Evolutionary conservation across 177 flowering plant genomes (phyloP).

Genomic region (Vitis hybrid): DNA sequence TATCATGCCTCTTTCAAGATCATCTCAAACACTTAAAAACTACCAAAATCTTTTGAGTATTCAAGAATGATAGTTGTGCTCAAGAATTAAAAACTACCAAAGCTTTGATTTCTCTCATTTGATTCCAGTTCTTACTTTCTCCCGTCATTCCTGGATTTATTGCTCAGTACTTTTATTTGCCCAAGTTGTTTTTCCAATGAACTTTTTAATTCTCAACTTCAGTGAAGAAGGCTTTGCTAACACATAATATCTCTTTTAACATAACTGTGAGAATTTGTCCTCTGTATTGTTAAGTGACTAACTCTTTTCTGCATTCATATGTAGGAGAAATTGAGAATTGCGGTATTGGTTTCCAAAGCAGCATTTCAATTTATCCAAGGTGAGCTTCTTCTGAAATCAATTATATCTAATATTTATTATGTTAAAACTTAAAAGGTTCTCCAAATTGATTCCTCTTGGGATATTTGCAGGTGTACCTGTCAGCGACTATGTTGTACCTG

Average conservation of each 20-base stretch:
- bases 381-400: conserved; percentile 14
- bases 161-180: too few relatives aligned
- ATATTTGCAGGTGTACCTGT: conserved; percentile 43
- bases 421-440: not conserved
- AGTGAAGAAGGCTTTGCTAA: not conserved
- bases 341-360: conserved; percentile 81
- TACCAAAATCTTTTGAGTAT: too few relatives aligned
- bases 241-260: not conserved
- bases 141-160: too few relatives aligned
- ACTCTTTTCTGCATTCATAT: not conserved
- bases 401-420: not conserved
- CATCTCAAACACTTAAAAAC: too few relatives aligned
- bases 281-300: not conserved
- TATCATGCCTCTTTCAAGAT: too few relatives aligned
- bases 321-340: conserved; percentile 73
- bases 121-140: too few relatives aligned
- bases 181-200: too few relatives aligned
- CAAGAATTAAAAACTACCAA: too few relatives aligned
- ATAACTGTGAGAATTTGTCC: too few relatives aligned
- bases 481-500: conserved; percentile 57
- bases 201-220: not conserved
- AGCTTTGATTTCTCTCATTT: too few relatives aligned
- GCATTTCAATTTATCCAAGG: conserved; percentile 72
- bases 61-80: too few relatives aligned
- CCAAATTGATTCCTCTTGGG: conserved; percentile 1